A percentile compares a stretch with the other conserved stretches of the same genome.
Evolutionary conservation across 2,329 filamentous ascomycete genomes (phyloP).

Genomic region (Torrubiella hemipterigena): DNA sequence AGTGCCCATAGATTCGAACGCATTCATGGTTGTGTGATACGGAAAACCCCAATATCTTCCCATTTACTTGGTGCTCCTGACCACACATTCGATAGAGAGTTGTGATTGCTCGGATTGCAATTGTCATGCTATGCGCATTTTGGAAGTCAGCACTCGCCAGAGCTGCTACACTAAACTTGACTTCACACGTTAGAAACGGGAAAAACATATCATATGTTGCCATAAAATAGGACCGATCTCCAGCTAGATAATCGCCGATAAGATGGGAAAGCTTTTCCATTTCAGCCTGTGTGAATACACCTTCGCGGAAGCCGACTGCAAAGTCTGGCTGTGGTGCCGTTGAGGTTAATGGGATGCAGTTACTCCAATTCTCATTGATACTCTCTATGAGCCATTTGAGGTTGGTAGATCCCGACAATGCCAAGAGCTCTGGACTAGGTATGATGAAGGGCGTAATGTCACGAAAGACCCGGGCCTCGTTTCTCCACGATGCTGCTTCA

Average conservation of each 20-base stretch:
- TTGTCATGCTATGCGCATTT: constrained; percentile 27
- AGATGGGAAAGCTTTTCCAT: constrained; percentile 5
- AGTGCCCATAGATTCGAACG: constrained; percentile 24
- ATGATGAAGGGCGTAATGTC: neutral
- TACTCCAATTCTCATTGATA: neutral
- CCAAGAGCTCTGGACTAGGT: neutral
- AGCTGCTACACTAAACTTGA: constrained; percentile 26
- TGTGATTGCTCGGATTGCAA: constrained; percentile 24
- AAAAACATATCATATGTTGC: constrained; percentile 34
- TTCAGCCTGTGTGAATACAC: neutral
- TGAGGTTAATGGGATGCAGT: neutral
- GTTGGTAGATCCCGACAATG: no score
- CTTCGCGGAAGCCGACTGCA: neutral
- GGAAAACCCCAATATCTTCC: constrained; percentile 31
- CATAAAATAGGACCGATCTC: constrained; percentile 28
- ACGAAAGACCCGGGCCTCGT: neutral
- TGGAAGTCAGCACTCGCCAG: constrained; percentile 25
- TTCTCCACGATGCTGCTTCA: no score
- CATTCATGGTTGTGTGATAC: constrained; percentile 15
- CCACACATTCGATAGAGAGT: constrained; percentile 24
- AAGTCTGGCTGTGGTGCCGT: neutral
- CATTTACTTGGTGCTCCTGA: constrained; percentile 23
- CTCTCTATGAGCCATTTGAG: neutral
- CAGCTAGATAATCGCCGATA: constrained; percentile 17
- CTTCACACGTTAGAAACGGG: constrained; percentile 35